These are phyloP conservation scores for Saussurea involucrata DNA, from an alignment of 129 eudicot genomes.

Conservation along the genomic window DNA sequence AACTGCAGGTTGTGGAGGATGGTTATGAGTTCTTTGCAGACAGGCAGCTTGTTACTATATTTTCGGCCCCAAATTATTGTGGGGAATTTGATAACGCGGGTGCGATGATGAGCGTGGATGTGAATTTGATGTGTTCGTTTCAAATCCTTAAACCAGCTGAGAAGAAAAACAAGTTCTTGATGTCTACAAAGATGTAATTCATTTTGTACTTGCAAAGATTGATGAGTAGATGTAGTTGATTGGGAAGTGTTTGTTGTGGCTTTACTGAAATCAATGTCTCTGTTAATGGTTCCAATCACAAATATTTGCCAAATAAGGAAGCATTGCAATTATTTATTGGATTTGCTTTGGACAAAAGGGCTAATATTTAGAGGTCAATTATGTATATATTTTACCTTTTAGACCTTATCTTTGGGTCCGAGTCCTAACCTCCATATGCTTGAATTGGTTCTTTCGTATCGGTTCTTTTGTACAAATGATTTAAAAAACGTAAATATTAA, in stretches of 20 bases:
- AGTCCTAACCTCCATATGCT: too few species aligned
- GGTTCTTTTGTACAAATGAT: too few species aligned
- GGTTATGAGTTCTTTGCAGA: slow-evolving; percentile 90
- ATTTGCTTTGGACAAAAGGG: not conserved
- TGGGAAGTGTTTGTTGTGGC: not conserved
- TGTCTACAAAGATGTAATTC: slow-evolving; percentile 69
- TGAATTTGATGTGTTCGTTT: slow-evolving; percentile 79
- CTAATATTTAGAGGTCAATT: not conserved
- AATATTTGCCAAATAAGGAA: not conserved
- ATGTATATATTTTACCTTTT: not conserved
- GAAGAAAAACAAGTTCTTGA: slow-evolving; percentile 66
- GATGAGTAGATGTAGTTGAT: not conserved
- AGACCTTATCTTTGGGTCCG: not conserved
- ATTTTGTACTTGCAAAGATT: not conserved
- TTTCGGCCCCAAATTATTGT: slow-evolving; percentile 86
- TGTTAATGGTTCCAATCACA: not conserved
- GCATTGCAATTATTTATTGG: not conserved
- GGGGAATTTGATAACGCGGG: slow-evolving; percentile 95
- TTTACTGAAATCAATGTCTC: not conserved
- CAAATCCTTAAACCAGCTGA: slow-evolving; percentile 92
- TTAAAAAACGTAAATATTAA: too few species aligned
- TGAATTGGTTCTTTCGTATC: too few species aligned
- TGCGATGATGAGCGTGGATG: slow-evolving; percentile 89
- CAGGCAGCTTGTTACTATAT: slow-evolving; percentile 79
- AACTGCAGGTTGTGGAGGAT: slow-evolving; percentile 82